Evolutionary conservation across 2,329 filamentous ascomycete species (phyloP), one percentile per base, ranked within the genome.

Genomic region (Moelleriella libera): DNA sequence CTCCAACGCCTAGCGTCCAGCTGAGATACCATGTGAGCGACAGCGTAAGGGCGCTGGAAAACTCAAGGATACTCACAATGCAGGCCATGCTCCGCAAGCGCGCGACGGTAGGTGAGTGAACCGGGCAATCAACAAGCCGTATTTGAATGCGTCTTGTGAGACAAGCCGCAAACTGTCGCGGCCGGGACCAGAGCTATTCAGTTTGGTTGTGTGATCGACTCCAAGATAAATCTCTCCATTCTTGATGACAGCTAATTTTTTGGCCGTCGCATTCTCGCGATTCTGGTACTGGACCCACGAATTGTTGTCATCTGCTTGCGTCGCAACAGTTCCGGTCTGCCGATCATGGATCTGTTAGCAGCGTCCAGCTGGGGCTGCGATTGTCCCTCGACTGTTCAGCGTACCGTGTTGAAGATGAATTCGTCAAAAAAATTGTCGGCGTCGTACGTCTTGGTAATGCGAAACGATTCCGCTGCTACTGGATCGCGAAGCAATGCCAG

Each of bases 21-120:
- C 62, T 60, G 6, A 37, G 34, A 37, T 21, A 37, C 34, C 34
- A 37, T 9, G 34, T 37, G 34, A 21, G 21, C 21, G 3, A 21
- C 21, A 21, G 21, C 3, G 21, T 21, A 3, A 21, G 21, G 21
- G 21, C 21, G 21, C 21, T 21, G 21, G 21, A 21, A 3, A 21
- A 3, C 21, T 21, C 21, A 21, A 21, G 21, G 34, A 2, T 9
- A 37, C 63, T 60, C 64, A 76, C 69, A 80, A 69, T 65, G 82
- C 80, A 5, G 83, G 83, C 83, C 83, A 87, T 6, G 74, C 71
- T 41, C 83, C 83, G 54, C 83, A 87, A 43, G 69, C 66, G 4
- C 72, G 69, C 44, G 66, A 69, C n/a, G 83, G 82, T 65, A 87
- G 78, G 54, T 49, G 48, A n/a, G 10, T 47, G 32, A 47, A 49